Conservation (phyloP, 495 filamentous ascomycete species). For the Aspergillus nanangensis region DNA sequence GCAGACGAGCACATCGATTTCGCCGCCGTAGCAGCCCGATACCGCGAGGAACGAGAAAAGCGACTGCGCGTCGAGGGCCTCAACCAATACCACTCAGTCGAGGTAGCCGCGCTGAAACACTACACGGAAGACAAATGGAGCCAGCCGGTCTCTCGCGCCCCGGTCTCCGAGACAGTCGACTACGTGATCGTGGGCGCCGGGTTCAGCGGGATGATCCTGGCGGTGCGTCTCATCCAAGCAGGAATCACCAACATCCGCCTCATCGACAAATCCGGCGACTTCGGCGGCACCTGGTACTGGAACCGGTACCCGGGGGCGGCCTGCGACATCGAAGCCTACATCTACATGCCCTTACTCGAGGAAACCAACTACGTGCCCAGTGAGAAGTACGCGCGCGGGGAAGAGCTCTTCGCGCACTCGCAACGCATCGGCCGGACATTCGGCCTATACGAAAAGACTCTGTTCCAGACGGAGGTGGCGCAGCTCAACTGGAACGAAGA, state of each 20-base stretch:
- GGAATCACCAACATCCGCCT: background rate
- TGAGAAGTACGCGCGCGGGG: conserved; percentile 20
- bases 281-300: conserved; percentile 52
- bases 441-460: conserved; percentile 3
- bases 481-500: background rate
- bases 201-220: background rate
- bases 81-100: background rate
- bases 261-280: conserved; percentile 42
- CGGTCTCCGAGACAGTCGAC: background rate
- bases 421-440: conserved; percentile 29
- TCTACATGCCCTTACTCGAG: conserved; percentile 51
- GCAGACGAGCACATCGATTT: too few relatives aligned
- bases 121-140: background rate
- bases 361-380: conserved; percentile 55
- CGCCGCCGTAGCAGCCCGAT: too few relatives aligned
- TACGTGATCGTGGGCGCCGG: conserved; percentile 1
- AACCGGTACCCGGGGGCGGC: conserved; percentile 32
- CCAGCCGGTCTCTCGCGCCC: background rate
- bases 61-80: background rate
- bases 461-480: background rate
- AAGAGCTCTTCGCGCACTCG: conserved; percentile 23
- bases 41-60: background rate
- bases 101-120: background rate
- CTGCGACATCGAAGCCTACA: conserved; percentile 26
- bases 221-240: background rate